Conservation (phyloP, 305 asterid genomes). For the Rubia tinctorum region DNA sequence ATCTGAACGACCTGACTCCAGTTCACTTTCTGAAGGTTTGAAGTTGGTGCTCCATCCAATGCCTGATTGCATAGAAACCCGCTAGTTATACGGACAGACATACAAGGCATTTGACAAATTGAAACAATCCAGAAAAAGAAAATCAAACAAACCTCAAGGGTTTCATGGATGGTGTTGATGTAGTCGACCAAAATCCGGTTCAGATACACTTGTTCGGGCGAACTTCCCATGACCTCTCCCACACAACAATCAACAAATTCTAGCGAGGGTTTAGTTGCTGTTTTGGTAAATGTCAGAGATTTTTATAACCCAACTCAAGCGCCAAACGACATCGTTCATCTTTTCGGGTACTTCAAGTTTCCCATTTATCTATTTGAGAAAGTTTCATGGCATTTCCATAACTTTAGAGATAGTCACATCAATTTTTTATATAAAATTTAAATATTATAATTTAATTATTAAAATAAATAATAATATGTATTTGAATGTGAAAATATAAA, state of each 20-base stretch:
- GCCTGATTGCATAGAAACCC: constrained; percentile 37
- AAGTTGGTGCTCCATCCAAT: constrained; percentile 58
- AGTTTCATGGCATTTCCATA: too few species aligned
- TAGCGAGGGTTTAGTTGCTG: not conserved
- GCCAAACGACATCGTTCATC: not conserved
- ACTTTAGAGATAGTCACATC: too few species aligned
- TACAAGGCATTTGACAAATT: constrained; percentile 4
- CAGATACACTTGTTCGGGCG: not conserved
- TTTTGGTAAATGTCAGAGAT: not conserved
- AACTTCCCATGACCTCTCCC: not conserved
- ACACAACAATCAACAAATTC: not conserved
- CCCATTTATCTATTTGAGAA: too few species aligned
- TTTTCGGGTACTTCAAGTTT: not conserved
- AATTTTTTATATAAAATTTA: too few species aligned
- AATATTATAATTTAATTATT: too few species aligned
- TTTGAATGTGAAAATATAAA: too few species aligned
- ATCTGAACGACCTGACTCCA: constrained; percentile 85
- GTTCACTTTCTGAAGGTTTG: constrained; percentile 60
- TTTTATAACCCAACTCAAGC: not conserved
- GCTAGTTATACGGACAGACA: not conserved
- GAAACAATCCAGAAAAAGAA: constrained; percentile 5
- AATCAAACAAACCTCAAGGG: constrained; percentile 49
- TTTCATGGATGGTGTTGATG: constrained; percentile 76
- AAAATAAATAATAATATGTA: too few species aligned
- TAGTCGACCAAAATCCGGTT: constrained; percentile 31